Conservation (phyloP, 1,284 basidiomycete genomes). For the Naganishia liquefaciens region DNA sequence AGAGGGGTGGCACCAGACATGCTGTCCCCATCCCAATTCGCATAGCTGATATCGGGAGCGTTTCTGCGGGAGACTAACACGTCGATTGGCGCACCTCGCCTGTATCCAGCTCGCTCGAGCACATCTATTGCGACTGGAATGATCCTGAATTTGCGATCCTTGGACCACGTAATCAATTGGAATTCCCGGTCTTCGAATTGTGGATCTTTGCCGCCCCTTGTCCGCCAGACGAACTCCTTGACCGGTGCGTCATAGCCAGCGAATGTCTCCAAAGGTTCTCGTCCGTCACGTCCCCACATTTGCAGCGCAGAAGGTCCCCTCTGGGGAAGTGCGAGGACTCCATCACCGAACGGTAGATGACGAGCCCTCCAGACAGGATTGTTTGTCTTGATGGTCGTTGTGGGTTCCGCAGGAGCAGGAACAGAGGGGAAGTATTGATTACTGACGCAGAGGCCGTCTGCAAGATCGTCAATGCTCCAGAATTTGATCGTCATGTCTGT, state of each 20-base stretch:
- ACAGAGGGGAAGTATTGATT: constrained; percentile 39
- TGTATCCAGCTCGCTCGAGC: constrained; percentile 59
- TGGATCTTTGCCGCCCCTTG: constrained; percentile 57
- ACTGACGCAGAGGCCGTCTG: constrained; percentile 30
- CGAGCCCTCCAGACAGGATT: constrained; percentile 95
- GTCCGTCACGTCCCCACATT: constrained; percentile 68
- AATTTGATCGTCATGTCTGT: constrained; percentile 84
- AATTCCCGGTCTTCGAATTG: constrained; percentile 67
- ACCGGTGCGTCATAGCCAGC: constrained; percentile 90
- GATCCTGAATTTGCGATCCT: constrained; percentile 86
- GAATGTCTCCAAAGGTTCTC: constrained; percentile 65
- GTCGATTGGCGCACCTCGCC: constrained; percentile 57
- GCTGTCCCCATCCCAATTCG: constrained; percentile 39
- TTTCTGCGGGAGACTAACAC: constrained; percentile 57
- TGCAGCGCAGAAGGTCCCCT: constrained; percentile 80
- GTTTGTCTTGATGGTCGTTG: constrained; percentile 66
- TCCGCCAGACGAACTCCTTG: constrained; percentile 97
- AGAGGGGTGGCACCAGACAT: constrained; percentile 24
- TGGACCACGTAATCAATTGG: constrained; percentile 95
- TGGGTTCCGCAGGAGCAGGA: constrained; percentile 55
- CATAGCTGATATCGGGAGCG: constrained; percentile 51
- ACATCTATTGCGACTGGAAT: constrained; percentile 80
- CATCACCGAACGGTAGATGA: constrained; percentile 87
- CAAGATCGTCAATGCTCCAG: constrained; percentile 61
- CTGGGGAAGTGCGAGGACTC: constrained; percentile 86